Conservation (phyloP, 176 grass and related monocot genomes). For the Hyparrhenia diplandra region DNA sequence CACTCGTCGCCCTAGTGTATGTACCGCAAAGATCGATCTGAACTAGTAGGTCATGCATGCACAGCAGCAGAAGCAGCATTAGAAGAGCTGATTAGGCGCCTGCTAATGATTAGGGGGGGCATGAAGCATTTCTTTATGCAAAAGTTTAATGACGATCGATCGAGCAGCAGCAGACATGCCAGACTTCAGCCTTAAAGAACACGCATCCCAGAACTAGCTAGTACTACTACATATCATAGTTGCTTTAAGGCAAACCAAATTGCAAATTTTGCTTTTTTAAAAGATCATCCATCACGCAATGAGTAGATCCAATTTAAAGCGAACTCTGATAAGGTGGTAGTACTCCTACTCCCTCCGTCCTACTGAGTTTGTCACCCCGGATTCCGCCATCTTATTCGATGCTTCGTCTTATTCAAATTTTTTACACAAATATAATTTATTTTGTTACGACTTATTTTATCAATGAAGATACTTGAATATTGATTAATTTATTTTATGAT, state of each 20-base stretch:
- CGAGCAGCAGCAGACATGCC: constrained; percentile 14
- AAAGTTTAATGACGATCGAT: neutral
- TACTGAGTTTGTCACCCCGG: too few relatives aligned
- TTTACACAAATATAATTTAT: too few relatives aligned
- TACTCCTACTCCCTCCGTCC: too few relatives aligned
- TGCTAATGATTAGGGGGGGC: constrained; percentile 27
- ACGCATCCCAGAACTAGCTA: neutral
- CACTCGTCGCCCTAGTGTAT: neutral
- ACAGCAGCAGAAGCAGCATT: neutral
- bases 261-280: neutral
- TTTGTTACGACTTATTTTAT: too few relatives aligned
- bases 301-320: neutral
- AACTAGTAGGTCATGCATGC: neutral
- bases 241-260: neutral
- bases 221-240: neutral
- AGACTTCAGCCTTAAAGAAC: constrained; percentile 23
- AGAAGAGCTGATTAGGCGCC: neutral
- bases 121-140: constrained; percentile 24
- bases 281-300: neutral
- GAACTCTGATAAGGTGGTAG: neutral
- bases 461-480: too few relatives aligned
- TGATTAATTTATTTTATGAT: too few relatives aligned
- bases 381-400: too few relatives aligned
- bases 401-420: too few relatives aligned
- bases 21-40: neutral